Conservation (phyloP, 306 rosid genomes). For the Abrus precatorius region DNA sequence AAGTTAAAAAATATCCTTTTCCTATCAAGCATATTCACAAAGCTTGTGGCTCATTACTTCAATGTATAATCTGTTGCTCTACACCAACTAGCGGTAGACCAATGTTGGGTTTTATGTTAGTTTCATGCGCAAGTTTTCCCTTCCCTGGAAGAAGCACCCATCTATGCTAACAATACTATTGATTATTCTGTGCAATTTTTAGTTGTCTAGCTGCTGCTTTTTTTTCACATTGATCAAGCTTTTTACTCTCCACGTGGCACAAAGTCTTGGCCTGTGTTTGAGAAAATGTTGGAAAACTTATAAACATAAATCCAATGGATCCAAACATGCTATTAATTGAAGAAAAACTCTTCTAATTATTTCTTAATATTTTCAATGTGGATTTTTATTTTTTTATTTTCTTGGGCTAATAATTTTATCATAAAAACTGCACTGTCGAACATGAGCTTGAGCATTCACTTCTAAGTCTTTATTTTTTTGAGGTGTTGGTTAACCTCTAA, state of each 20-base stretch:
- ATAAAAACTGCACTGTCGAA: neutral
- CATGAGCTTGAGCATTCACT: neutral
- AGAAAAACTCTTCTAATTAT: neutral
- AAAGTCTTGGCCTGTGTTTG: no score
- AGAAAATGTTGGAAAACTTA: no score
- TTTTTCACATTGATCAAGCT: neutral
- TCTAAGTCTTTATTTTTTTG: neutral
- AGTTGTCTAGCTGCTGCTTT: neutral
- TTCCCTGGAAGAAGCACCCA: neutral
- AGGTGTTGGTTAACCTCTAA: slow-evolving; percentile 26
- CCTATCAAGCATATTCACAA: slow-evolving; percentile 11
- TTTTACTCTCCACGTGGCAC: neutral
- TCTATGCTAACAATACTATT: slow-evolving; percentile 1
- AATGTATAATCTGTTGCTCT: slow-evolving; percentile 15
- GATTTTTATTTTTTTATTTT: neutral
- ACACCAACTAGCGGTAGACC: neutral
- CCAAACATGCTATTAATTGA: neutral
- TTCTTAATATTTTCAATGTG: neutral
- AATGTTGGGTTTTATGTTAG: neutral
- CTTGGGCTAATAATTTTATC: neutral
- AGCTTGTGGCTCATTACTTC: slow-evolving; percentile 6
- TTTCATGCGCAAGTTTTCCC: slow-evolving; percentile 38
- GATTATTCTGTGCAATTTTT: slow-evolving; percentile 1
- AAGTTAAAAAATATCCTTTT: neutral
- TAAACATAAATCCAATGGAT: no score